Evolutionary conservation across 148 eudicot genomes (phyloP).

Genomic region (Rhododendron ferrugineum): DNA sequence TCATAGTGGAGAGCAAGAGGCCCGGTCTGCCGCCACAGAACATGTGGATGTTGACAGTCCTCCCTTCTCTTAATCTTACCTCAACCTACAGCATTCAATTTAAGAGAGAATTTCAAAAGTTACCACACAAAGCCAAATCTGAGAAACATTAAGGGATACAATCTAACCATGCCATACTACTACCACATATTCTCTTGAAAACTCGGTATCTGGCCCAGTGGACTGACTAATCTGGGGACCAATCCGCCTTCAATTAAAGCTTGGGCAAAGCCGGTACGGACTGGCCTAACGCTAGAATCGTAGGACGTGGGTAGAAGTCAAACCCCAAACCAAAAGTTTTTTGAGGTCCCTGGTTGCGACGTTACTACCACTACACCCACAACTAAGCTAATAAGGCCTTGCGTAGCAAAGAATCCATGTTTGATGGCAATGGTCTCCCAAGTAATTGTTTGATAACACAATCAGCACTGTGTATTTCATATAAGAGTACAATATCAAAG

Average conservation of each 20-base stretch:
- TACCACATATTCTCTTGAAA: neutral
- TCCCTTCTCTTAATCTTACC: slow-evolving; percentile 79
- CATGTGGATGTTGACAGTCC: slow-evolving; percentile 88
- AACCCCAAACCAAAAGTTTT: neutral
- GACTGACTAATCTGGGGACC: neutral
- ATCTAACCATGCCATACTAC: neutral
- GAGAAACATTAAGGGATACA: neutral
- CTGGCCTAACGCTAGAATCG: neutral
- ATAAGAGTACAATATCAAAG: neutral
- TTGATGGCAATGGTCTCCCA: neutral
- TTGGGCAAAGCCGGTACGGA: neutral
- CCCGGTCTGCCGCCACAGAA: slow-evolving; percentile 81
- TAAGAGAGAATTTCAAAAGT: neutral
- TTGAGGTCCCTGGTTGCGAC: neutral
- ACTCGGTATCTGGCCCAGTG: neutral
- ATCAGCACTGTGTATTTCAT: neutral
- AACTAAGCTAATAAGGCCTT: neutral
- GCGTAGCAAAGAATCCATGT: neutral
- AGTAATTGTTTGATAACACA: neutral
- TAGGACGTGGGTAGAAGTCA: neutral
- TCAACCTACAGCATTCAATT: slow-evolving; percentile 48
- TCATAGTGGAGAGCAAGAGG: slow-evolving; percentile 67
- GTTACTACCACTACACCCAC: neutral
- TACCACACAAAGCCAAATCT: neutral
- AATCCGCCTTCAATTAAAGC: neutral